These are phyloP conservation scores for Hippophae gyantsensis DNA, from an alignment of 306 rosid species.

Conservation along the genomic window DNA sequence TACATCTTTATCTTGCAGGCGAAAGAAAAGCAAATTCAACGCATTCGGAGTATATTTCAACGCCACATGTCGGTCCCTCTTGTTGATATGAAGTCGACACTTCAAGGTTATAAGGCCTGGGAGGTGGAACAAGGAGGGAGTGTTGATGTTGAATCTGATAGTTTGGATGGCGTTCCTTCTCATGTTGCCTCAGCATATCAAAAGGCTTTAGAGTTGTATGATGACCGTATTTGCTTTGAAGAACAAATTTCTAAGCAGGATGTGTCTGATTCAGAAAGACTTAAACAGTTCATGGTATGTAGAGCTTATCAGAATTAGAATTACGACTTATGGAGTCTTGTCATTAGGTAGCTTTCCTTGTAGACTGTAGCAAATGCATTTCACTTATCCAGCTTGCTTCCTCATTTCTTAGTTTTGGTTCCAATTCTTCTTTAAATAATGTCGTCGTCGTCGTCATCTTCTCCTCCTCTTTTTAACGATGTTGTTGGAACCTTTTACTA, in stretches of 20 bases:
- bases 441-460: too few species aligned
- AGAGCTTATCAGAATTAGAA: background rate
- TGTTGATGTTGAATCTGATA: slow-evolving; percentile 31
- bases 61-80: slow-evolving; percentile 87
- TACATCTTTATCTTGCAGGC: slow-evolving; percentile 35
- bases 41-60: slow-evolving; percentile 58
- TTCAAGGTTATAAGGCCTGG: slow-evolving; percentile 67
- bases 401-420: background rate
- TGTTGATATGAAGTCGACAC: slow-evolving; percentile 57
- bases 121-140: slow-evolving; percentile 55
- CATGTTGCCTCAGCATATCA: slow-evolving; percentile 54
- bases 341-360: too few species aligned
- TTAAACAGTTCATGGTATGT: slow-evolving; percentile 59
- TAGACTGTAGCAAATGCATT: too few species aligned
- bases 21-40: slow-evolving; percentile 21
- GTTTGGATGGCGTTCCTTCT: slow-evolving; percentile 40
- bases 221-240: slow-evolving; percentile 56
- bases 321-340: too few species aligned
- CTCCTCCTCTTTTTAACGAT: background rate
- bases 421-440: too few species aligned
- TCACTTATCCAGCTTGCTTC: too few species aligned
- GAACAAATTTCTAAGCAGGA: slow-evolving; percentile 46
- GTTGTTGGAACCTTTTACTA: background rate
- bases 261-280: slow-evolving; percentile 50
- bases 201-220: slow-evolving; percentile 69